These are phyloP conservation scores for Halophytophthora polymorphica DNA, from an alignment of 352 stramenopile genomes.

Conservation along the genomic window DNA sequence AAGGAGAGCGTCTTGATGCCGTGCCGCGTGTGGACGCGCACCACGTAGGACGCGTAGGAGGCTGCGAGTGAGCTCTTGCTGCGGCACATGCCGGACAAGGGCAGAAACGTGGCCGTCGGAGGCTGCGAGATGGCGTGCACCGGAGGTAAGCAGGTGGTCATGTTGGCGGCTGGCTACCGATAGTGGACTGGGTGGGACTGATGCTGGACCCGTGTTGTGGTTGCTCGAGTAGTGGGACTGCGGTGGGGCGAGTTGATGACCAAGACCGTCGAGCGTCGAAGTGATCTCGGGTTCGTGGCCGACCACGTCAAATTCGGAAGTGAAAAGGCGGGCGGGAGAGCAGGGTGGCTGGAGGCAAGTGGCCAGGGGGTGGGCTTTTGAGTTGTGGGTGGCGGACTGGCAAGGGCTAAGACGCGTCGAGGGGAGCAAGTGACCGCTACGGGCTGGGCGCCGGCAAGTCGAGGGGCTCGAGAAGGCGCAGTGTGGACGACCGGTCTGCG, in stretches of 20 bases:
- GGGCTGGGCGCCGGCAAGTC: not conserved
- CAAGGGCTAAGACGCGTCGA: constrained; percentile 22
- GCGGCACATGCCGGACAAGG: constrained; percentile 9
- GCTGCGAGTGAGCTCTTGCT: constrained; percentile 30
- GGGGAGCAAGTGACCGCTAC: constrained; percentile 9
- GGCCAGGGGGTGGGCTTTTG: constrained; percentile 6
- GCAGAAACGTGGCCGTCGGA: constrained; percentile 8
- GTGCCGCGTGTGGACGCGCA: constrained; percentile 59
- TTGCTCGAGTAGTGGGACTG: constrained; percentile 7
- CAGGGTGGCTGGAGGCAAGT: constrained; percentile 6
- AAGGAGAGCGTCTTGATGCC: constrained; percentile 81
- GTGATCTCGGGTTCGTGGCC: constrained; percentile 20
- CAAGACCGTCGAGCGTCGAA: constrained; percentile 12
- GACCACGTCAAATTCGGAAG: constrained; percentile 29
- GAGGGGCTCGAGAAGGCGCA: not conserved
- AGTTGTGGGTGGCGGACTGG: constrained; percentile 1
- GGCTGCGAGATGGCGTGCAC: constrained; percentile 18
- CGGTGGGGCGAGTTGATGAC: constrained; percentile 3
- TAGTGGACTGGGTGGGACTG: not conserved
- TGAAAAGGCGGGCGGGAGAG: constrained; percentile 1
- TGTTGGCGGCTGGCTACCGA: constrained; percentile 5
- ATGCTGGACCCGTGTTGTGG: constrained; percentile 10
- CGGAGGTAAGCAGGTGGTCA: constrained; percentile 21
- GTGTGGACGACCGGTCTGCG: constrained; percentile 15
- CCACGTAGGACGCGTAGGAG: constrained; percentile 54